These are phyloP conservation scores for Calonectria pteridis DNA, from an alignment of 2,329 filamentous ascomycete genomes.

Conservation along the genomic window DNA sequence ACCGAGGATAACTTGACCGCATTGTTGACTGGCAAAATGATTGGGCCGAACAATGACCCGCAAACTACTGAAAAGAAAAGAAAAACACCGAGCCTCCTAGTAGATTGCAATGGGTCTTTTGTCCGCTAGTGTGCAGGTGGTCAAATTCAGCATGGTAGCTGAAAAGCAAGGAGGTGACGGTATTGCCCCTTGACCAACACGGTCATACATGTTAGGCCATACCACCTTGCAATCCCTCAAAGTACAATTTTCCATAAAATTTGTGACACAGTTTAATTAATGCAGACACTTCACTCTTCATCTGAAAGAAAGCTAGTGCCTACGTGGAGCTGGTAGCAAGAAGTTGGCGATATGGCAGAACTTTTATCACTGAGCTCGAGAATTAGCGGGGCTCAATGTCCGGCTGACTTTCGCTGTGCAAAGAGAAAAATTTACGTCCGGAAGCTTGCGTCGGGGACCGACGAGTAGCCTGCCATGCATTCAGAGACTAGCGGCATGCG, in stretches of 20 bases:
- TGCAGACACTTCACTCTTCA: not conserved
- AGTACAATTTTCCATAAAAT: not conserved
- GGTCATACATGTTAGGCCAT: not conserved
- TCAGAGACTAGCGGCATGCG: constrained; percentile 28
- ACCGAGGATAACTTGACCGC: constrained; percentile 38
- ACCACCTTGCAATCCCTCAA: not conserved
- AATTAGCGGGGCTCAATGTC: constrained; percentile 35
- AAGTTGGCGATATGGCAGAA: not conserved
- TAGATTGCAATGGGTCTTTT: constrained; percentile 14
- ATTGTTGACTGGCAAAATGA: constrained; percentile 15
- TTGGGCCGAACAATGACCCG: constrained; percentile 21
- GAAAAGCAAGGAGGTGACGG: not conserved
- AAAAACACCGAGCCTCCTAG: not conserved
- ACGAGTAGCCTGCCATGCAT: constrained; percentile 23
- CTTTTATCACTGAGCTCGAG: not conserved
- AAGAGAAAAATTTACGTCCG: constrained; percentile 10
- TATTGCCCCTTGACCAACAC: not conserved
- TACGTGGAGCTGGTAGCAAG: not conserved
- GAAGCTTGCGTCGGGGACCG: constrained; percentile 2
- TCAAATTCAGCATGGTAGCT: constrained; percentile 5
- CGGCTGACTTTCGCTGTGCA: constrained; percentile 8
- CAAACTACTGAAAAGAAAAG: not conserved
- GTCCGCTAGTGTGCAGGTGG: constrained; percentile 26
- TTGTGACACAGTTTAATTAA: not conserved
- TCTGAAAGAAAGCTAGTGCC: not conserved